Evolutionary conservation across 1,284 basidiomycete genomes (phyloP).

Genomic region (Malassezia nana): DNA sequence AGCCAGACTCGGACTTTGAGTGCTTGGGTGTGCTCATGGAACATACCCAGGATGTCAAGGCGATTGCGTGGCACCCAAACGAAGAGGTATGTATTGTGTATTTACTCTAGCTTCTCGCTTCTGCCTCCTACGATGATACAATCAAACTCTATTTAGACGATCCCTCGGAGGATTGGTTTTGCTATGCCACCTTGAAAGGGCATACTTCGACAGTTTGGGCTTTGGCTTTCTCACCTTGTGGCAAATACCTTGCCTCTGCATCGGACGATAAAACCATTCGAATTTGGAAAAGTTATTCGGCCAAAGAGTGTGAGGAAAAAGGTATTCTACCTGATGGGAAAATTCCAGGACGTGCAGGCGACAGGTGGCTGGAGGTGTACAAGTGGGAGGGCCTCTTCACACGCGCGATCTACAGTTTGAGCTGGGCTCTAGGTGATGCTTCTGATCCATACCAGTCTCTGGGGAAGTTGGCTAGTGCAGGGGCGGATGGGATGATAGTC

Average conservation of each 20-base stretch:
- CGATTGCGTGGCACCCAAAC: conserved; percentile 81
- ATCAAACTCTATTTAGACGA: conserved; percentile 91
- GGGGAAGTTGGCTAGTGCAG: conserved; percentile 65
- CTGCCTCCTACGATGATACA: conserved; percentile 91
- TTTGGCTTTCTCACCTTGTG: conserved; percentile 66
- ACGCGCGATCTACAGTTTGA: conserved; percentile 67
- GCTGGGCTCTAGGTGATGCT: conserved; percentile 55
- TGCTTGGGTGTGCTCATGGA: conserved; percentile 94
- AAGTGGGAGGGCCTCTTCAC: conserved; percentile 53
- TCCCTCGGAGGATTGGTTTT: conserved; percentile 87
- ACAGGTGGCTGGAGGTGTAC: conserved; percentile 47
- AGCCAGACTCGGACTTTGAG: conserved; percentile 71
- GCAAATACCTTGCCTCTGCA: conserved; percentile 70
- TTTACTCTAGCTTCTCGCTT: conserved; percentile 63
- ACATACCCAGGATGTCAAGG: conserved; percentile 93
- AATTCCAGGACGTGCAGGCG: conserved; percentile 39
- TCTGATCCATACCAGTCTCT: conserved; percentile 44
- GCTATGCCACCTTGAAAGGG: conserved; percentile 68
- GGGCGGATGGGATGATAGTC: conserved; percentile 66
- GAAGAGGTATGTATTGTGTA: conserved; percentile 64
- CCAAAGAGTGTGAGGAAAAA: conserved; percentile 36
- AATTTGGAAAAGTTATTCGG: conserved; percentile 50
- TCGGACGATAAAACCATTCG: conserved; percentile 64
- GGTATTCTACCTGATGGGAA: conserved; percentile 34
- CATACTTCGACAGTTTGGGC: conserved; percentile 80